Base-by-base conservation (phyloP, 306 rosid species). In the Acacia crassicarpa region DNA sequence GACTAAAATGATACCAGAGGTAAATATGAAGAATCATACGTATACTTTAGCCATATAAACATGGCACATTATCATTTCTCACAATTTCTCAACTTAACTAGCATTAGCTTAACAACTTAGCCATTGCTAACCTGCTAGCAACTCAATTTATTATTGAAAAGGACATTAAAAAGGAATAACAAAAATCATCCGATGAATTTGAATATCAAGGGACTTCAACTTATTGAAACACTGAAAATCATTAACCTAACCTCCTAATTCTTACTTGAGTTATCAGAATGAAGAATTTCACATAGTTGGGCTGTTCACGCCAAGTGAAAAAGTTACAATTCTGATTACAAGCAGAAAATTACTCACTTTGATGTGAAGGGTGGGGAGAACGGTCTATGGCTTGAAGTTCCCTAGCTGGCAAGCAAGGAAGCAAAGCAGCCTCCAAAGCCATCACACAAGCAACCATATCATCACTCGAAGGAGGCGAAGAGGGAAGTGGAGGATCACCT, bases 301-400 rank as follows among this genome's bases (percentile, higher is more conserved):
- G 73, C 10, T 35, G 54, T 33, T 44, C 9, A 15, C 12, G 2
- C 67, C 8, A 43, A 71, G 14, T 45, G 54, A 27, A 67, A 48
- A 23, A 44, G 30, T 12, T 17, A 62, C 53, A 38, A 59, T 48
- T 6, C 23, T 8, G 46, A 61, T 56, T 12, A 66, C 22, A 48
- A 33, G 67, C 20, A 35, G 17, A 27, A 14, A 54, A 76, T 33
- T 56, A 89, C 94, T 86, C n/a, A 95, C 99, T 92, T 81, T 93
- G 99, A 83, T 95, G 97, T 23, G 99, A 95, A 76, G 98, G 98
- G 44, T 91, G 92, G 0, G 98, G 97, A 32, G 97, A 95, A 40
- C 98, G 98, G 86, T 95, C 98, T 32, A 92, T 92, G n/a, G 98
- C 99, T 79, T 95, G 97, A 84, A 95, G 97, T 86, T 95, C 99